Evolutionary conservation across 805 yeast species (phyloP).

Genomic region (Tetrapisispora arboricola): DNA sequence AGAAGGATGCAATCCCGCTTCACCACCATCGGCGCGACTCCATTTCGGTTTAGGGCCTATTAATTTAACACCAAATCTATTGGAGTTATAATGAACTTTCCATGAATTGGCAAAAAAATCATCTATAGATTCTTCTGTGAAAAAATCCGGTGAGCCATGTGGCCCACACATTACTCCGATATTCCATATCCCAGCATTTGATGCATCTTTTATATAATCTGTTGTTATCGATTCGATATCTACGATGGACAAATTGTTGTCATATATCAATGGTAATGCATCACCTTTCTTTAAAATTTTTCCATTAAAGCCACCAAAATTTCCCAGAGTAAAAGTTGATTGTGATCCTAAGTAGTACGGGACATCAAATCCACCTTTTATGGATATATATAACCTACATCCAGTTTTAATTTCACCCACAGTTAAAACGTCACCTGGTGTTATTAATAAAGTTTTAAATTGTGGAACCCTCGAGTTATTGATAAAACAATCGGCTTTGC

Average conservation of each 20-base stretch:
- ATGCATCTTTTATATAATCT: conserved; percentile 28
- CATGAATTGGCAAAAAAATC: conserved; percentile 71
- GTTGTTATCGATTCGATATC: conserved; percentile 35
- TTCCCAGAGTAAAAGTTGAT: conserved; percentile 89
- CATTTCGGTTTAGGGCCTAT: conserved; percentile 94
- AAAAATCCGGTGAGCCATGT: conserved; percentile 95
- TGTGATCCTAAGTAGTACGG: conserved; percentile 92
- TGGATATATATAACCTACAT: conserved; percentile 81
- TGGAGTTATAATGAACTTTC: conserved; percentile 96
- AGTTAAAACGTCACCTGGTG: conserved; percentile 65
- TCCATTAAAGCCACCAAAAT: conserved; percentile 91
- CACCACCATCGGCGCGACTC: conserved; percentile 96
- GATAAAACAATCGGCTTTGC: conserved; percentile 54
- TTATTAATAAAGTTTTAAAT: conserved; percentile 65
- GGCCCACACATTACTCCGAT: conserved; percentile 97
- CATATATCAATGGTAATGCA: conserved; percentile 4
- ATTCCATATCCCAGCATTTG: conserved; percentile 44
- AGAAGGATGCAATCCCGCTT: conserved; percentile 97
- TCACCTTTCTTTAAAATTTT: conserved; percentile 87
- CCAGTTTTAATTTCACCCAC: conserved; percentile 77
- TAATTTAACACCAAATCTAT: conserved; percentile 90
- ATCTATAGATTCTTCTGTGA: conserved; percentile 59
- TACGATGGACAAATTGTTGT: background rate
- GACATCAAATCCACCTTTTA: conserved; percentile 89
- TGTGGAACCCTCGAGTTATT: conserved; percentile 48